These are phyloP conservation scores for Hamamelis virginiana DNA, from an alignment of 164 flowering plant genomes.

Conservation along the genomic window DNA sequence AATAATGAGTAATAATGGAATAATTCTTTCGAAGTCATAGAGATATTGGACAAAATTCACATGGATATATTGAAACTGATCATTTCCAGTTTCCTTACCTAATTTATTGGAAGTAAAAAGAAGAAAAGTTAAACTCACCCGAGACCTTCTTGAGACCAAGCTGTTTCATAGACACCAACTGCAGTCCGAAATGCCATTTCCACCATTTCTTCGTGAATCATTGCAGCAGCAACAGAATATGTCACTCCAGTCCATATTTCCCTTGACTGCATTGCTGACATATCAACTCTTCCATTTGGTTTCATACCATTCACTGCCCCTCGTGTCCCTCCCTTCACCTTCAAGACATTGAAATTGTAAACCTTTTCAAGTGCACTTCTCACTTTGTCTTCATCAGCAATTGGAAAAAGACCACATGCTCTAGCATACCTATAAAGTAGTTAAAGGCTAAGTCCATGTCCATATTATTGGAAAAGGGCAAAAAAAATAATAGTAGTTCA, in stretches of 20 bases:
- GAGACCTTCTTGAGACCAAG: slow-evolving; percentile 76
- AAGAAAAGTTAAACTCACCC: slow-evolving; percentile 52
- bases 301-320: slow-evolving; percentile 97
- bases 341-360: slow-evolving; percentile 68
- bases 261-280: slow-evolving; percentile 76
- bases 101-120: not conserved
- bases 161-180: slow-evolving; percentile 66
- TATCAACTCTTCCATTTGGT: slow-evolving; percentile 79
- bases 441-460: too few species aligned
- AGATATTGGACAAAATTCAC: too few species aligned
- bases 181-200: slow-evolving; percentile 81
- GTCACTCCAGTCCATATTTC: slow-evolving; percentile 96
- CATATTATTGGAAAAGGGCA: too few species aligned
- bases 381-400: slow-evolving; percentile 70
- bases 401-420: slow-evolving; percentile 77
- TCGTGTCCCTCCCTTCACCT: slow-evolving; percentile 66
- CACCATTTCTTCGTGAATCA: slow-evolving; percentile 79
- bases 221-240: slow-evolving; percentile 79
- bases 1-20: too few species aligned
- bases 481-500: too few species aligned
- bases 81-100: not conserved
- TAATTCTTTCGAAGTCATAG: too few species aligned
- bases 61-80: too few species aligned
- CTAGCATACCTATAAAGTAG: slow-evolving; percentile 71
- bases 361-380: slow-evolving; percentile 63